A percentile compares a stretch with the other conserved stretches of the same genome.
Evolutionary conservation across 1,284 basidiomycete genomes (phyloP).

Genomic region (Fomes fomentarius): DNA sequence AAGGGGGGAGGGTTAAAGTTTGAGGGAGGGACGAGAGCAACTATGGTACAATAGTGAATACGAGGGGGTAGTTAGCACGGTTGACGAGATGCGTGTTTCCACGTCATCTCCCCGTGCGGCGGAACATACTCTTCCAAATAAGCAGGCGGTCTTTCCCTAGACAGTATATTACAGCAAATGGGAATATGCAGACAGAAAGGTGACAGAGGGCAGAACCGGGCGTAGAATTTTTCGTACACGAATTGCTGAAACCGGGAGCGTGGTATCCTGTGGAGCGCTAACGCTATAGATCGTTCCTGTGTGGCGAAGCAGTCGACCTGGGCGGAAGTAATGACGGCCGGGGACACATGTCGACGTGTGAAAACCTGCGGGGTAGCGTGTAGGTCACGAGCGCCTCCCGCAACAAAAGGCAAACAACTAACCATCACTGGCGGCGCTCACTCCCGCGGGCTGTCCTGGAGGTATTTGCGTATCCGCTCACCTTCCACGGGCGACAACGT

Average conservation of each 20-base stretch:
- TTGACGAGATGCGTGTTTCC: no score
- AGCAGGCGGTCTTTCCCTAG: background rate
- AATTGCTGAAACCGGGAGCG: background rate
- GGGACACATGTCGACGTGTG: background rate
- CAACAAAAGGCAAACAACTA: constrained; percentile 1
- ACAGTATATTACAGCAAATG: constrained; percentile 3
- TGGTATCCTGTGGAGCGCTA: background rate
- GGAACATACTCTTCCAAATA: constrained; percentile 1
- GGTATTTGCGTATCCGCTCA: constrained; percentile 17
- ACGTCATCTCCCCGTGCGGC: background rate
- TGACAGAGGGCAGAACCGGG: background rate
- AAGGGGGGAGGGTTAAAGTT: no score
- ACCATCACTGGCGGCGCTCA: constrained; percentile 4
- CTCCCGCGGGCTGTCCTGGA: constrained; percentile 18
- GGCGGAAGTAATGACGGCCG: background rate
- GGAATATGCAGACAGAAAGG: no score
- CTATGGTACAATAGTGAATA: constrained; percentile 4
- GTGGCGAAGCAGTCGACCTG: background rate
- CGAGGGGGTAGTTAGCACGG: background rate
- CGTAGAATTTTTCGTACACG: background rate
- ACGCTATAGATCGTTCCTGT: background rate
- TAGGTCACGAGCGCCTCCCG: constrained; percentile 1
- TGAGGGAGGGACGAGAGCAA: background rate
- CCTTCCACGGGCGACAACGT: constrained; percentile 15
- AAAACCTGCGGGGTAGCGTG: background rate